Evolutionary conservation across 2,329 filamentous ascomycete genomes (phyloP).

Genomic region (Nemania serpens): DNA sequence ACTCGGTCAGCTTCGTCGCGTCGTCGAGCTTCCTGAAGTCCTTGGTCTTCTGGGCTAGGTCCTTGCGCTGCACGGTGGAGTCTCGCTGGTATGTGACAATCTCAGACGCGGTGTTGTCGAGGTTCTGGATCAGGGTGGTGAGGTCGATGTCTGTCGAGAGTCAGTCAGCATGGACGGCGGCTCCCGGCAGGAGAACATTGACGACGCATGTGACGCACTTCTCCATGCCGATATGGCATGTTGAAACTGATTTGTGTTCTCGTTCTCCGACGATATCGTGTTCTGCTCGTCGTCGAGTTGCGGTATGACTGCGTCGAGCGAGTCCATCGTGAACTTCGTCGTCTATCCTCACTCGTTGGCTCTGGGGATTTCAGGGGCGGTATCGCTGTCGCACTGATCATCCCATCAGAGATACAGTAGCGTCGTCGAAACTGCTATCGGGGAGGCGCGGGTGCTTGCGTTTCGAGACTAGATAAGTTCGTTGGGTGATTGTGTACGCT

Average conservation of each 20-base stretch:
- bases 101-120: slow-evolving; percentile 93
- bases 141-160: slow-evolving; percentile 76
- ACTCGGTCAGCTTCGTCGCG: slow-evolving; percentile 79
- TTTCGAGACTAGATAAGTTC: neutral
- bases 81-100: slow-evolving; percentile 93
- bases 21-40: slow-evolving; percentile 94
- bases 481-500: neutral
- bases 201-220: slow-evolving; percentile 59
- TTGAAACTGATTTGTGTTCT: slow-evolving; percentile 90
- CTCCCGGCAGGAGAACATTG: slow-evolving; percentile 14
- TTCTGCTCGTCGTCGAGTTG: slow-evolving; percentile 31
- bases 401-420: slow-evolving; percentile 30
- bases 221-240: slow-evolving; percentile 95
- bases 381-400: slow-evolving; percentile 30
- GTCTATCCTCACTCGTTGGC: slow-evolving; percentile 36
- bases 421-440: neutral
- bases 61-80: slow-evolving; percentile 93
- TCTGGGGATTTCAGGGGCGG: slow-evolving; percentile 20
- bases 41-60: slow-evolving; percentile 98
- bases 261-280: slow-evolving; percentile 40
- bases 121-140: slow-evolving; percentile 77
- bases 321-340: slow-evolving; percentile 27
- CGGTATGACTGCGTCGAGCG: slow-evolving; percentile 35
- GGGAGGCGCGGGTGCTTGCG: neutral
- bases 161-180: slow-evolving; percentile 32